Evolutionary conservation across 2,329 filamentous ascomycete genomes (phyloP).

Genomic region (Fusarium pseudograminearum): DNA sequence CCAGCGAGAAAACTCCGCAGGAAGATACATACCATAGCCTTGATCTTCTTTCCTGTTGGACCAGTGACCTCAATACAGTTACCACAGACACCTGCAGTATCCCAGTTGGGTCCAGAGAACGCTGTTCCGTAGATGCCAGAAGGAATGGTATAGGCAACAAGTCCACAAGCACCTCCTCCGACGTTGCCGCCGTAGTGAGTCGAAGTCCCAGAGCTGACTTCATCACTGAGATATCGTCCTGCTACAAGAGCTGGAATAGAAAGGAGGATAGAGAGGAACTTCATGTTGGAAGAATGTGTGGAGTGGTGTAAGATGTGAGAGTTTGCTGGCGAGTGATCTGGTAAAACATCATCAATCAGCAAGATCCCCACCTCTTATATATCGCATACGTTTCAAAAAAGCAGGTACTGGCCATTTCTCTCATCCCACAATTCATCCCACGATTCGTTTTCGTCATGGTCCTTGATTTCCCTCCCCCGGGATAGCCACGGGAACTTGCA

Average conservation of each 20-base stretch:
- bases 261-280: constrained; percentile 38
- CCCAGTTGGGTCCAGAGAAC: constrained; percentile 69
- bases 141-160: constrained; percentile 71
- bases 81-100: constrained; percentile 68
- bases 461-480: constrained; percentile 17
- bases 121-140: constrained; percentile 71
- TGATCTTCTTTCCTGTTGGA: constrained; percentile 65
- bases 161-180: constrained; percentile 71
- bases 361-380: constrained; percentile 6
- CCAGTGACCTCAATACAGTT: constrained; percentile 71
- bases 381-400: neutral
- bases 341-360: neutral
- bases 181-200: constrained; percentile 69
- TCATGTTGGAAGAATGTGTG: constrained; percentile 33
- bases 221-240: constrained; percentile 25
- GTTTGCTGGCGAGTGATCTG: neutral
- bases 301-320: neutral
- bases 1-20: neutral
- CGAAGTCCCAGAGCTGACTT: constrained; percentile 38
- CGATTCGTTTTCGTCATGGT: constrained; percentile 1
- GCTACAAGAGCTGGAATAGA: constrained; percentile 40
- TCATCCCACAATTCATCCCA: neutral
- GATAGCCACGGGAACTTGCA: constrained; percentile 30
- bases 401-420: neutral
- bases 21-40: constrained; percentile 67